Evolutionary conservation across 2,329 filamentous ascomycete species (phyloP), one percentile per base, ranked within the genome.

Genomic region (Dactylellina parvicollis): DNA sequence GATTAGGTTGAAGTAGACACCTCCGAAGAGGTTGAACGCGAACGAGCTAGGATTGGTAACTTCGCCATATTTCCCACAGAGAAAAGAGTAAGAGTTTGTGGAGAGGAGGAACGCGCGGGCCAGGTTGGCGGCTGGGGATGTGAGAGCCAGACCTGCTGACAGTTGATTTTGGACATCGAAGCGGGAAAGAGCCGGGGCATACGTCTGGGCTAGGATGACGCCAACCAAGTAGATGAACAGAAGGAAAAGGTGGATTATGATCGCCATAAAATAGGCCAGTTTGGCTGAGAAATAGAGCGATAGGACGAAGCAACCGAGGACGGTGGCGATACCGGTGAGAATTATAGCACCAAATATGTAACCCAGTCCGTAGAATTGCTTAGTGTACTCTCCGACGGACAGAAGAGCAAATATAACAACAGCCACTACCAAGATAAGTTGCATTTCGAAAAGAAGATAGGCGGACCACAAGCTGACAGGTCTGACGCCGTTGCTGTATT

Each of bases 401-500:
- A 74, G 46, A 3, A 89, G 84, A 60, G 83, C 79, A 0, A 88
- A 88, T 26, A 83, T 83, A 18, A 86, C 80, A 1, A 85, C 86
- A 0, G 69, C 36, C 0, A 74, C 69, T 9, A 67, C n/a, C 2
- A 74, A 14, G 24, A 87, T 86, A 16, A 88, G 87, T 46, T 86
- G 79, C 75, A 93, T 92, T 81, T 97, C 93, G 78, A 96, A 96
- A 0, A 84, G 79, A 0, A 90, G 83, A 78, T 97, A 96, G 0
- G 93, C 91, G 3, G 91, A 81, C 93, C 94, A 97, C 1, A 97
- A 83, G 0, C 92, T 91, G 8, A 91, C 83, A 0, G 91, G 89
- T 14, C 91, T 86, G 24, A 96, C 92, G 50, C 93, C 93, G 78
- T 96, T 97, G 65, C 91, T 96, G 81, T 96, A 97, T 80, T 97